Evolutionary conservation across 2,329 filamentous ascomycete genomes (phyloP).

Genomic region (Epichloe typhina): DNA sequence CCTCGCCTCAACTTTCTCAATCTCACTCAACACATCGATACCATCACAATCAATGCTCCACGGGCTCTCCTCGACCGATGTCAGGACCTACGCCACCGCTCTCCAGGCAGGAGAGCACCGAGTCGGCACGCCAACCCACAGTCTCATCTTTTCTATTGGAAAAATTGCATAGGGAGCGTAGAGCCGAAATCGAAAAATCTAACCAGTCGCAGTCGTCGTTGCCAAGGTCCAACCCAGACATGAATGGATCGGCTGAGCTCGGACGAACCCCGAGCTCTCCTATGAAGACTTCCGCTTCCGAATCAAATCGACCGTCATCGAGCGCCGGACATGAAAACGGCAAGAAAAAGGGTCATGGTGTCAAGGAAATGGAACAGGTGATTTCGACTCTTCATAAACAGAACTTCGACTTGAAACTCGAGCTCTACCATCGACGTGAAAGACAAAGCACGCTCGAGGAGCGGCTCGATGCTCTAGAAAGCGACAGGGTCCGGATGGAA

Average conservation of each 20-base stretch:
- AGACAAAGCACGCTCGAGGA: conserved; percentile 47
- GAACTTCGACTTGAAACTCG: conserved; percentile 65
- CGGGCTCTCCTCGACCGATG: conserved; percentile 21
- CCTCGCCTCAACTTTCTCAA: conserved; percentile 21
- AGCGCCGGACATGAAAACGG: conserved; percentile 25
- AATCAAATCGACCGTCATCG: conserved; percentile 29
- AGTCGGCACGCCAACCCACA: conserved; percentile 25
- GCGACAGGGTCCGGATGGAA: conserved; percentile 38
- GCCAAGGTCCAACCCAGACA: conserved; percentile 23
- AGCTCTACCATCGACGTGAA: conserved; percentile 56
- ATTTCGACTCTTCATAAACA: conserved; percentile 59
- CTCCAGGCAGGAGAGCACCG: conserved; percentile 29
- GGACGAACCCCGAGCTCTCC: conserved; percentile 27
- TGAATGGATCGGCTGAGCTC: conserved; percentile 26
- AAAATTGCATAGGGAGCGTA: conserved; percentile 37
- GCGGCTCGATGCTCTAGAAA: conserved; percentile 40
- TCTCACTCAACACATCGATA: conserved; percentile 26
- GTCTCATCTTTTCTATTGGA: conserved; percentile 42
- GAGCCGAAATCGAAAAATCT: conserved; percentile 32
- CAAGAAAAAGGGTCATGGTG: conserved; percentile 42
- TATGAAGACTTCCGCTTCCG: conserved; percentile 19
- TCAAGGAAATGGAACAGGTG: conserved; percentile 57
- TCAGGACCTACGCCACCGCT: conserved; percentile 28
- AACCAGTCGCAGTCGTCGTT: conserved; percentile 17
- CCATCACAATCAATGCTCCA: conserved; percentile 25